Percentiles rank a stretch among this genome's conserved stretches.
Evolutionary conservation across 345 rosid genomes (phyloP).

Genomic region (Euphorbia pulcherrima): DNA sequence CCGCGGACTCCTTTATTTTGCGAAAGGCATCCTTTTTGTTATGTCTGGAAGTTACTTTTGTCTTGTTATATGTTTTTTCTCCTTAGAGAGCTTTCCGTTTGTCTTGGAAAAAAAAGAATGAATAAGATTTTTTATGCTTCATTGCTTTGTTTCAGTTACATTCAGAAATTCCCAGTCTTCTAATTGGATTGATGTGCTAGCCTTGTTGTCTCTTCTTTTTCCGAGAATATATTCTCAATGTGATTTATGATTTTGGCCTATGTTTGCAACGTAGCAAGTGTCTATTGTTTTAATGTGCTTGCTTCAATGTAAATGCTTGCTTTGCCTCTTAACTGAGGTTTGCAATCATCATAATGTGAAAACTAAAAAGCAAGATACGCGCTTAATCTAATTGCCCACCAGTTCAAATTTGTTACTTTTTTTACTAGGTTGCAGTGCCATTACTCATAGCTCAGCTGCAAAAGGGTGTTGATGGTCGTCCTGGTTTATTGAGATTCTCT

Average conservation of each 20-base stretch:
- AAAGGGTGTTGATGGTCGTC: conserved; percentile 42
- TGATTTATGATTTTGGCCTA: not conserved
- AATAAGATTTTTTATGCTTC: not conserved
- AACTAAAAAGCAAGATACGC: conserved; percentile 11
- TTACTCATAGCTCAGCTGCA: conserved; percentile 67
- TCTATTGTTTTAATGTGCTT: not conserved
- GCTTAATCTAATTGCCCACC: not conserved
- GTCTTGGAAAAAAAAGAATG: not conserved
- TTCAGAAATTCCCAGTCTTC: not conserved
- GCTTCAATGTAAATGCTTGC: not conserved
- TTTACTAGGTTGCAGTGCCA: conserved; percentile 65
- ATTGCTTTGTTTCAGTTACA: not conserved
- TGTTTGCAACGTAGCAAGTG: not conserved
- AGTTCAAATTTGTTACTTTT: not conserved
- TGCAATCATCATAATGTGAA: conserved; percentile 8
- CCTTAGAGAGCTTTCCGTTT: not conserved
- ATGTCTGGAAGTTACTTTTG: not conserved
- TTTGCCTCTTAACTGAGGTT: conserved; percentile 14
- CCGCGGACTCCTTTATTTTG: not conserved
- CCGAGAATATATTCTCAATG: not conserved
- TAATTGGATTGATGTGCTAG: conserved; percentile 3
- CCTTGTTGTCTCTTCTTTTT: not conserved
- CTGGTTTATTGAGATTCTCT: conserved; percentile 67
- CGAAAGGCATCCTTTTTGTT: not conserved
- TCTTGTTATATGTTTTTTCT: not conserved